Evolutionary conservation across 805 yeast species (phyloP).

Genomic region (Yarrowia hollandica): DNA sequence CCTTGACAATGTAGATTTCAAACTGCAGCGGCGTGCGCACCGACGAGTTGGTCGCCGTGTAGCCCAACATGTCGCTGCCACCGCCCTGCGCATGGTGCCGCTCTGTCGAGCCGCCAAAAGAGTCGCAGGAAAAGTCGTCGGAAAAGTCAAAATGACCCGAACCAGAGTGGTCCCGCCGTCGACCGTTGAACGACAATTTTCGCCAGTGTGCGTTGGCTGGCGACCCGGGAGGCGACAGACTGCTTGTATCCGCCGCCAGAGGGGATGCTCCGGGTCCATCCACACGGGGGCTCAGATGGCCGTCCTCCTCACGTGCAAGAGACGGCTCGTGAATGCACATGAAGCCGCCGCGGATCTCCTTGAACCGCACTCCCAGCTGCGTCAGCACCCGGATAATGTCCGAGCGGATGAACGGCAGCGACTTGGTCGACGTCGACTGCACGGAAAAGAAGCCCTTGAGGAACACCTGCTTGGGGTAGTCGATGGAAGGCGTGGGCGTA

Average conservation of each 20-base stretch:
- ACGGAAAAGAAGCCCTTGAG: conserved; percentile 92
- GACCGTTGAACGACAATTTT: conserved; percentile 38
- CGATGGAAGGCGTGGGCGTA: conserved; percentile 82
- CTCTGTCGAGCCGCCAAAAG: conserved; percentile 31
- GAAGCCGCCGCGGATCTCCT: conserved; percentile 93
- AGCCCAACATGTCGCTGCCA: conserved; percentile 45
- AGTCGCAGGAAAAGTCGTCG: conserved; percentile 25
- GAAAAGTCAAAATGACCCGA: conserved; percentile 26
- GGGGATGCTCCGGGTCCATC: conserved; percentile 29
- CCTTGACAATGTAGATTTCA: conserved; percentile 89
- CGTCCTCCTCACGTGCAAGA: conserved; percentile 42
- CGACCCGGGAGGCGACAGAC: conserved; percentile 41
- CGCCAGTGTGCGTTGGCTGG: conserved; percentile 36
- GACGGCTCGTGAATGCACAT: conserved; percentile 61
- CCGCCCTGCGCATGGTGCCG: conserved; percentile 35
- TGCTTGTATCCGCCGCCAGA: conserved; percentile 3
- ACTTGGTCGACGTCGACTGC: conserved; percentile 91
- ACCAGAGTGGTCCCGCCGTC: conserved; percentile 31
- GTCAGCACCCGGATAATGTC: conserved; percentile 77
- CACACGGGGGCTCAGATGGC: conserved; percentile 8
- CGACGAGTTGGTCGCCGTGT: conserved; percentile 30
- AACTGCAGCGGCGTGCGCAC: conserved; percentile 69
- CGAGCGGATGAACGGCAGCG: conserved; percentile 82
- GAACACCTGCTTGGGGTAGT: conserved; percentile 85
- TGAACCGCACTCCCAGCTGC: conserved; percentile 73